Percentiles rank a stretch among this genome's conserved stretches.
Conservation (phyloP, 345 rosid species). For the Punica granatum region DNA sequence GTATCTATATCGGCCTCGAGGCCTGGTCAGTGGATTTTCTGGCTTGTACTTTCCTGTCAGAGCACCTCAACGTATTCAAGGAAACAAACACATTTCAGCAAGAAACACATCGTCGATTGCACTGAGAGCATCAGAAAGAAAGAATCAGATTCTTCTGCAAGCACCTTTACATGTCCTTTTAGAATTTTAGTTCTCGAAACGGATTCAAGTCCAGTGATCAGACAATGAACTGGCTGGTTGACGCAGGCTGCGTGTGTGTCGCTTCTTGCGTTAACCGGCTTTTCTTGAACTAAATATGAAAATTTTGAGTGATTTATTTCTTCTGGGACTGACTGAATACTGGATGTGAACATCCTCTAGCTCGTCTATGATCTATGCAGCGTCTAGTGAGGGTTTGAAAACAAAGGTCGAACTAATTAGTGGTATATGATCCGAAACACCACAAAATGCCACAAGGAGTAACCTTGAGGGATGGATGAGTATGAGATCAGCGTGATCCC, state of each 20-base stretch:
- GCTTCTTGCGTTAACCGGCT: too few relatives aligned
- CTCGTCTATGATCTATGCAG: too few relatives aligned
- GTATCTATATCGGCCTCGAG: slow-evolving; percentile 75
- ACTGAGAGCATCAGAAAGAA: too few relatives aligned
- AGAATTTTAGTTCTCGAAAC: too few relatives aligned
- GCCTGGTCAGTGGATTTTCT: slow-evolving; percentile 77
- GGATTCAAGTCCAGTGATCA: too few relatives aligned
- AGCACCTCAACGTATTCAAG: slow-evolving; percentile 41
- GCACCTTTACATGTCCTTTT: too few relatives aligned
- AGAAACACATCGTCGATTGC: background rate
- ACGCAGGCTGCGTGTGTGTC: too few relatives aligned
- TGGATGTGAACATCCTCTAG: too few relatives aligned
- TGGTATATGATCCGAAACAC: background rate
- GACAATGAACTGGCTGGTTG: too few relatives aligned
- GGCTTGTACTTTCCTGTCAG: slow-evolving; percentile 95
- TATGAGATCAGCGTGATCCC: slow-evolving; percentile 92
- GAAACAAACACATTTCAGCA: background rate
- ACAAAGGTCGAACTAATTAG: background rate
- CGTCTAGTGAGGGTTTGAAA: background rate
- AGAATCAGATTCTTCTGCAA: too few relatives aligned
- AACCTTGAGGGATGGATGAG: slow-evolving; percentile 93
- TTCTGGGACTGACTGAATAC: too few relatives aligned
- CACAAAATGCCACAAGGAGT: background rate
- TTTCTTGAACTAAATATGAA: background rate
- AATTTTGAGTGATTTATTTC: too few relatives aligned